Evolutionary conservation across 106 monocot genomes (phyloP).

Genomic region (Dactylorhiza incarnata): DNA sequence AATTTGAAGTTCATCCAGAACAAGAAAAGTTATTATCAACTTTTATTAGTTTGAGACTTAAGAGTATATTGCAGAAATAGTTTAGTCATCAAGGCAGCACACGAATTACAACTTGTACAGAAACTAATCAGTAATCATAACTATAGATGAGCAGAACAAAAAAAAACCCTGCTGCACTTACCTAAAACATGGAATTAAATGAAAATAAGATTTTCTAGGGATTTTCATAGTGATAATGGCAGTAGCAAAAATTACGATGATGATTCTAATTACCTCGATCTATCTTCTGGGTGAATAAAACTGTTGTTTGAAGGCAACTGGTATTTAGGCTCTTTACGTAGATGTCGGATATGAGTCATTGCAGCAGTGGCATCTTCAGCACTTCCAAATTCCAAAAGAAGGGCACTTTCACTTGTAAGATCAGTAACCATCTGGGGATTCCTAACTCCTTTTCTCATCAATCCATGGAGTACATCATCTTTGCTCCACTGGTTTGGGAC

Average conservation of each 20-base stretch:
- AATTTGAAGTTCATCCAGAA: not conserved
- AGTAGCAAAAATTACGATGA: not conserved
- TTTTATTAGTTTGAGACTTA: not conserved
- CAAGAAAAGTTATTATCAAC: not conserved
- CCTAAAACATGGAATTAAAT: not conserved
- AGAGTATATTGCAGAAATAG: not conserved
- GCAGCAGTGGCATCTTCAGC: conserved; percentile 72
- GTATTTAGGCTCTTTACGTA: conserved; percentile 18
- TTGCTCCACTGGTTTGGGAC: conserved; percentile 43
- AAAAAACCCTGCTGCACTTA: not conserved
- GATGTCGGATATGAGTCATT: conserved; percentile 44
- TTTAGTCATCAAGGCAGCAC: not conserved
- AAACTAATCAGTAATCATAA: not conserved
- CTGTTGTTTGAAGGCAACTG: conserved; percentile 11
- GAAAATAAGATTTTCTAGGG: not conserved
- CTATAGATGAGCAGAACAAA: not conserved
- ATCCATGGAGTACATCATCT: conserved; percentile 64
- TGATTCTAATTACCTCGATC: conserved; percentile 1
- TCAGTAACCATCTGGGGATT: conserved; percentile 45
- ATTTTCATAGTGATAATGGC: not conserved
- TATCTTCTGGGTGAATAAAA: conserved; percentile 13
- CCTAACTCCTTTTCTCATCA: conserved; percentile 35
- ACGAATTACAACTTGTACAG: conserved; percentile 2
- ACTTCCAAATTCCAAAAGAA: conserved; percentile 69
- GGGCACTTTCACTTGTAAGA: conserved; percentile 55